Conservation (phyloP, 2,329 filamentous ascomycete species). For the Fusarium coicis region DNA sequence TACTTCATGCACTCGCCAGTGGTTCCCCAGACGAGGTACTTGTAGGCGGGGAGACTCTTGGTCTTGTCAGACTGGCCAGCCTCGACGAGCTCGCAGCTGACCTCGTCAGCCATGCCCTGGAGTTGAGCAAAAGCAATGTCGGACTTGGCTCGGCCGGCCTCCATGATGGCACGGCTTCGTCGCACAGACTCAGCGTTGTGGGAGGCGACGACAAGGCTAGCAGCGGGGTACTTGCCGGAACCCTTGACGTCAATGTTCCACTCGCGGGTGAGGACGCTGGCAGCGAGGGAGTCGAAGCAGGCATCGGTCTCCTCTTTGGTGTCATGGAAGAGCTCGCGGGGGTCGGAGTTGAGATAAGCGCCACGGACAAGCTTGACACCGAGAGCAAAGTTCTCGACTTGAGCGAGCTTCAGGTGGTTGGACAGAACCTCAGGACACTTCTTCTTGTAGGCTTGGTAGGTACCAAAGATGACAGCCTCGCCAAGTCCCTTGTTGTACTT, state of each 20-base stretch:
- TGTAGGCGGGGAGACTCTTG: constrained; percentile 68
- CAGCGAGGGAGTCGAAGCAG: constrained; percentile 78
- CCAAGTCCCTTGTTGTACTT: constrained; percentile 76
- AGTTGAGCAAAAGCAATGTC: constrained; percentile 71
- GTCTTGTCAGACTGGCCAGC: constrained; percentile 47
- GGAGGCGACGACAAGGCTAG: constrained; percentile 78
- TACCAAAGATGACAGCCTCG: constrained; percentile 79
- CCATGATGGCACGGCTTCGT: constrained; percentile 63
- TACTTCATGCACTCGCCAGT: constrained; percentile 89
- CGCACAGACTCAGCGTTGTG: constrained; percentile 82
- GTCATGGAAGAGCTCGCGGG: constrained; percentile 75
- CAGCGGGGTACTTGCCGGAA: constrained; percentile 61
- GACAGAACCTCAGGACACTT: constrained; percentile 66
- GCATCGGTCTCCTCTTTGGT: constrained; percentile 77
- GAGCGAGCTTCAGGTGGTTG: constrained; percentile 68
- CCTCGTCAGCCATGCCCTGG: constrained; percentile 95
- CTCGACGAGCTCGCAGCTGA: constrained; percentile 72
- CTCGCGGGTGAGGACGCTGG: constrained; percentile 71
- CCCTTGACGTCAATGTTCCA: constrained; percentile 51
- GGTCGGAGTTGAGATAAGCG: constrained; percentile 77
- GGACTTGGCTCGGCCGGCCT: constrained; percentile 54
- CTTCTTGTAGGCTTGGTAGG: constrained; percentile 83
- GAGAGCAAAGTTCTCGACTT: constrained; percentile 70
- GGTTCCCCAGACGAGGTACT: constrained; percentile 77
- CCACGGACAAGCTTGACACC: constrained; percentile 82